These are phyloP conservation scores for Lepidium africanum DNA, from an alignment of 345 rosid genomes.

Conservation along the genomic window DNA sequence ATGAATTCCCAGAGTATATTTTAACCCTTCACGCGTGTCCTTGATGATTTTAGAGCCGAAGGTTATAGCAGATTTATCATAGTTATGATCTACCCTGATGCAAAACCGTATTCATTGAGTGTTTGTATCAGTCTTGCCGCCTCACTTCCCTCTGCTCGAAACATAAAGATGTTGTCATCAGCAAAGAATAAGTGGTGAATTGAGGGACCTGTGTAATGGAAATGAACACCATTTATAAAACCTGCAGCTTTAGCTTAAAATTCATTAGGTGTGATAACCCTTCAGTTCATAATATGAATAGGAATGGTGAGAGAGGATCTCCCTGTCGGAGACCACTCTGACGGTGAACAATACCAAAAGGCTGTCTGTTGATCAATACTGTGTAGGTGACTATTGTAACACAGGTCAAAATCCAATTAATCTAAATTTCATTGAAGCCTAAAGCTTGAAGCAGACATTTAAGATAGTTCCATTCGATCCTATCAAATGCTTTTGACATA, in stretches of 20 bases:
- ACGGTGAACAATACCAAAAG: neutral
- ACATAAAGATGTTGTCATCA: neutral
- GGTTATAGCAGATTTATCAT: no score
- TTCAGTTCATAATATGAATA: neutral
- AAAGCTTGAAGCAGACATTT: neutral
- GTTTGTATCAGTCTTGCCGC: no score
- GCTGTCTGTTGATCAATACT: neutral
- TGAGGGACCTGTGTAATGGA: neutral
- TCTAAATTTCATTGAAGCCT: fast-evolving
- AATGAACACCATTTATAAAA: fast-evolving
- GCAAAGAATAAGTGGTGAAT: neutral
- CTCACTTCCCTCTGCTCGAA: neutral
- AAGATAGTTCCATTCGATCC: neutral
- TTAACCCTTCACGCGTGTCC: no score
- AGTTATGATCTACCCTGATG: no score
- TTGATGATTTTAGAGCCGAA: no score
- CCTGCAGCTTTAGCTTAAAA: fast-evolving
- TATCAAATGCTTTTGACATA: neutral
- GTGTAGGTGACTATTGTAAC: neutral
- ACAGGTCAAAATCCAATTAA: neutral
- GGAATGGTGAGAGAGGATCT: neutral
- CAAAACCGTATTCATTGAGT: no score
- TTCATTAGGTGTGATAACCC: neutral
- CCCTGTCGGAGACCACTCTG: neutral
- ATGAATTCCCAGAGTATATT: no score